Evolutionary conservation across 2,329 filamentous ascomycete species (phyloP).

Genomic region (Coniochaeta sp.): DNA sequence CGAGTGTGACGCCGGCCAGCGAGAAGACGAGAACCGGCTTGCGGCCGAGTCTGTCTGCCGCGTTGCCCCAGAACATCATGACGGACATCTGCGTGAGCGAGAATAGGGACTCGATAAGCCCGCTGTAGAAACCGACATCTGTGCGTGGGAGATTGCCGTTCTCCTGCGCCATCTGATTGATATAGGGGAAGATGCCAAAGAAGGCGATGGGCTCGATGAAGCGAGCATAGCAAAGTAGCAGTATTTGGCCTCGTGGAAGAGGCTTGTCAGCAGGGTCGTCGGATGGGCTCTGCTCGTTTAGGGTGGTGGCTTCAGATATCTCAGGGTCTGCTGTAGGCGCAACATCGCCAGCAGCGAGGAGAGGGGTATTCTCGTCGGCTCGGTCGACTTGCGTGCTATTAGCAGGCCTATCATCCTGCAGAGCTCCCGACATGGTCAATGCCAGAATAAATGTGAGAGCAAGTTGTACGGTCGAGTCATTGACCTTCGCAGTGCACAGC

Average conservation of each 20-base stretch:
- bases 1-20: slow-evolving; percentile 53
- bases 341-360: slow-evolving; percentile 15
- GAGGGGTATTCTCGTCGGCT: slow-evolving; percentile 21
- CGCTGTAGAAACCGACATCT: slow-evolving; percentile 75
- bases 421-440: neutral
- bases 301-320: slow-evolving; percentile 12
- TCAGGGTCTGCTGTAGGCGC: slow-evolving; percentile 10
- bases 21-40: slow-evolving; percentile 66
- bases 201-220: slow-evolving; percentile 73
- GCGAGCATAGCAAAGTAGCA: slow-evolving; percentile 65
- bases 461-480: neutral
- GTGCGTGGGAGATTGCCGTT: slow-evolving; percentile 52
- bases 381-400: neutral
- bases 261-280: slow-evolving; percentile 33
- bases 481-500: neutral
- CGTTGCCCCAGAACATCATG: slow-evolving; percentile 67
- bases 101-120: slow-evolving; percentile 68
- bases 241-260: slow-evolving; percentile 57
- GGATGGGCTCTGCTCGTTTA: slow-evolving; percentile 7
- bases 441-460: no score
- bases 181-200: slow-evolving; percentile 75
- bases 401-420: neutral
- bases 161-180: slow-evolving; percentile 67
- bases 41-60: slow-evolving; percentile 60
- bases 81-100: slow-evolving; percentile 69